phyloP scores from a whole-genome alignment of 1,284 basidiomycete species.

The Chalciporus sp. region DNA sequence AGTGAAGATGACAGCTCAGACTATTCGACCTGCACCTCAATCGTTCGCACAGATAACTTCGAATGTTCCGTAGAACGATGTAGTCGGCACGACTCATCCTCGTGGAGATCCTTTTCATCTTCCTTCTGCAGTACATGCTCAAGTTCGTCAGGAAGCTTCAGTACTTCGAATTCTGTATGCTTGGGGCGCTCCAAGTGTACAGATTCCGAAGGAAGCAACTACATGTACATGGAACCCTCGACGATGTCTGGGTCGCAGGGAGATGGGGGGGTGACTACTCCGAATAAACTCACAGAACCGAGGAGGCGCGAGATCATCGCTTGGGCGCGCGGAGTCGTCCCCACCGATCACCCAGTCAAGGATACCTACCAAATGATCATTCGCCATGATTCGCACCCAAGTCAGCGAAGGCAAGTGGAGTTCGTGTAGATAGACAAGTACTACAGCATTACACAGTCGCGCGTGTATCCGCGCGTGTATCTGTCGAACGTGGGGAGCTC shows the following conservation, averaged over 20 bases:
- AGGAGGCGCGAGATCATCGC: conserved; percentile 18
- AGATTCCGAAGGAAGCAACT: not conserved
- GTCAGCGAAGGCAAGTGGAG: not conserved
- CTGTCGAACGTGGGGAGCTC: not conserved
- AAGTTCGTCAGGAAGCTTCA: conserved; percentile 7
- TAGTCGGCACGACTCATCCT: conserved; percentile 3
- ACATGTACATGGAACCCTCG: conserved; percentile 9
- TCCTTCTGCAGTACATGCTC: conserved; percentile 32
- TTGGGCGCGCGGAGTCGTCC: conserved; percentile 23
- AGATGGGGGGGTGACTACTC: not conserved
- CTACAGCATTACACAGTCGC: conserved; percentile 13
- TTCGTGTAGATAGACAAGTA: conserved; percentile 7
- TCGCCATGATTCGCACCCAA: conserved; percentile 1
- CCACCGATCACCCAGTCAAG: conserved; percentile 25
- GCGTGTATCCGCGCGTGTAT: conserved; percentile 9
- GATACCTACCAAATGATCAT: conserved; percentile 28
- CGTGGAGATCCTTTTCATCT: conserved; percentile 12
- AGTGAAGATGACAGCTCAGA: conserved; percentile 14
- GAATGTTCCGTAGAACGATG: not conserved
- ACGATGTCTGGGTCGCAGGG: conserved; percentile 3
- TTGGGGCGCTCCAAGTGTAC: conserved; percentile 7
- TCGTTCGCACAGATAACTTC: not conserved
- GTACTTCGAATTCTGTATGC: conserved; percentile 7
- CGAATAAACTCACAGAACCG: conserved; percentile 8
- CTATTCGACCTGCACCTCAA: conserved; percentile 31